phyloP scores from a whole-genome alignment of 2,329 filamentous ascomycete species.

The Exophiala mesophila region DNA sequence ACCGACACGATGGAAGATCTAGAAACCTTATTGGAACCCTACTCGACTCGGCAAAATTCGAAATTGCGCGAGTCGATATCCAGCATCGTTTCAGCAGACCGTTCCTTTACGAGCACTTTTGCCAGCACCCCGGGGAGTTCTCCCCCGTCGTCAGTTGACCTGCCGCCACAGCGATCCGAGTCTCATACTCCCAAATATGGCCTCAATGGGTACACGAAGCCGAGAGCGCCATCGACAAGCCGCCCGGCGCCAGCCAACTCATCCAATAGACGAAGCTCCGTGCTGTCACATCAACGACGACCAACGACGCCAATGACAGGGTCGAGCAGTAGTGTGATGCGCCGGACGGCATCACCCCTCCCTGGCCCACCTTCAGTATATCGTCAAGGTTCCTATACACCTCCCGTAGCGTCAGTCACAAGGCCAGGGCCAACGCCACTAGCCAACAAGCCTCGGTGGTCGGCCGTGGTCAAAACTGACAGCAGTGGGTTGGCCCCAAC shows the following conservation, averaged over 20 bases:
- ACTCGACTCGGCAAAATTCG: slow-evolving; percentile 58
- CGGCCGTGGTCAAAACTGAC: slow-evolving; percentile 58
- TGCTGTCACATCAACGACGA: slow-evolving; percentile 20
- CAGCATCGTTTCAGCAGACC: slow-evolving; percentile 78
- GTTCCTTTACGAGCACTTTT: slow-evolving; percentile 59
- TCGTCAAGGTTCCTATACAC: slow-evolving; percentile 31
- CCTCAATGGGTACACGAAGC: slow-evolving; percentile 25
- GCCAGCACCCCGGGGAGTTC: slow-evolving; percentile 68
- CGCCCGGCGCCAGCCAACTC: slow-evolving; percentile 25
- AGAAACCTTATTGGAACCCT: slow-evolving; percentile 69
- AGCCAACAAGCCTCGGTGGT: slow-evolving; percentile 67
- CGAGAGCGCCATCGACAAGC: slow-evolving; percentile 38
- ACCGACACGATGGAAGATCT: slow-evolving; percentile 73
- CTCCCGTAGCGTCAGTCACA: slow-evolving; percentile 36
- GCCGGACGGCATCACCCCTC: slow-evolving; percentile 21
- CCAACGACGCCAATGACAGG: slow-evolving; percentile 25
- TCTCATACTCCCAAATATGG: slow-evolving; percentile 42
- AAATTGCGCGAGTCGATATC: slow-evolving; percentile 89
- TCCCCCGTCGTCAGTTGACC: slow-evolving; percentile 61
- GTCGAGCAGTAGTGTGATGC: slow-evolving; percentile 12
- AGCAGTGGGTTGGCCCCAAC: slow-evolving; percentile 34
- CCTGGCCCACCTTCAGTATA: slow-evolving; percentile 27
- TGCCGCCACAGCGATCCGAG: slow-evolving; percentile 49
- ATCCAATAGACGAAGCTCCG: slow-evolving; percentile 20
- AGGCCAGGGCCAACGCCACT: slow-evolving; percentile 41